Base-by-base conservation (phyloP, 805 yeast genomes). In the Jamesozyma jinghongensis region DNA sequence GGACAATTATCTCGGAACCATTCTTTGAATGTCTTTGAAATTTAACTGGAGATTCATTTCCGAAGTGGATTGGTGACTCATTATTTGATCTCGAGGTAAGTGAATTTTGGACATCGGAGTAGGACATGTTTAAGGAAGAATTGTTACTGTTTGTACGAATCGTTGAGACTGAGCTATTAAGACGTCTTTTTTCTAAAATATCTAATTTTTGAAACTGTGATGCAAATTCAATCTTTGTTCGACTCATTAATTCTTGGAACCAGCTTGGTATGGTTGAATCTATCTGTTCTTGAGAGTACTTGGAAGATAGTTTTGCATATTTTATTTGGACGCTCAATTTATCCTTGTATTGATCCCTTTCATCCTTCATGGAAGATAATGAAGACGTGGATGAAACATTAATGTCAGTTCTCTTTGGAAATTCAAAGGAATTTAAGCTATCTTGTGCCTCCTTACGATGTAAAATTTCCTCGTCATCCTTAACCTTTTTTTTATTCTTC, bases 121-220 rank as follows among this genome's bases (percentile, higher is more conserved):
- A 16, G 14, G 32, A 37, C 1, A 19, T 19, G 17, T 27, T 19
- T 12, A n/a, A 11, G 5, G 37, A 39, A 4, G 42, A 39, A n/a
- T 16, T 11, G 14, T 40, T 36, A 19, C 42, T 41, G 11, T 26
- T 22, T 5, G 34, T 33, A 13, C 34, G 31, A 8, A n/a, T 37
- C 3, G 36, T 19, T n/a, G 52, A 46, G 3, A 48, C 19, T 4
- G 52, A 49, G 37, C 50, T 46, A 26, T 77, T 75, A 42, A 87
- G 67, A 32, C 97, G 67, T 14, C 68, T 69, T 47, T 77, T 76
- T 56, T 88, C 97, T 22, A 73, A 69, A 35, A 73, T 62, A 62
- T 90, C 95, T 34, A 88, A 65, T 36, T 63, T 63, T 48, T 74
- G 73, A 58, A 86, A 88, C 47, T 77, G 68, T 20, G 74, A 71